phyloP scores from a whole-genome alignment of 768 basidiomycete genomes.

The Boletus sp. region DNA sequence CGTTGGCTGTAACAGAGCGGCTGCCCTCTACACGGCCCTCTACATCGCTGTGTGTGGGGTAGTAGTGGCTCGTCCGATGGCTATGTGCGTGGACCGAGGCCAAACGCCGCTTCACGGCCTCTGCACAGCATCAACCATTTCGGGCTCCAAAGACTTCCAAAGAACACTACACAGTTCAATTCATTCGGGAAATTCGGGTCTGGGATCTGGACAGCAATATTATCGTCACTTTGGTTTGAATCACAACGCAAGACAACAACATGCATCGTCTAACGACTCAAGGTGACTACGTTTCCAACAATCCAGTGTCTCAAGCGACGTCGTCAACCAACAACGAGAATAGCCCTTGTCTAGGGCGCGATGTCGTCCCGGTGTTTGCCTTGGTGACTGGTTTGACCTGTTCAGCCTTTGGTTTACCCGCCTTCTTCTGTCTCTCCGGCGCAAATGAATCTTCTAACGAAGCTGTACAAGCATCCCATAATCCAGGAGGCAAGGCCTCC shows the following conservation, averaged over 20 bases:
- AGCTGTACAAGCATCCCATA: constrained; percentile 48
- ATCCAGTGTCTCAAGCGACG: constrained; percentile 27
- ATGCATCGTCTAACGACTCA: background rate
- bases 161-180: too few species aligned
- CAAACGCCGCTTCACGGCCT: too few species aligned
- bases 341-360: constrained; percentile 15
- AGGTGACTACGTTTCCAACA: background rate
- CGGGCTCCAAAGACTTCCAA: too few species aligned
- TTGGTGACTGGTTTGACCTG: constrained; percentile 13
- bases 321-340: constrained; percentile 44
- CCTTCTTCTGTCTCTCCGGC: constrained; percentile 45
- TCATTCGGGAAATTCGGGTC: too few species aligned
- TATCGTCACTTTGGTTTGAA: background rate
- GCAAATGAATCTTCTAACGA: constrained; percentile 49
- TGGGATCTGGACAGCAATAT: background rate
- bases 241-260: background rate
- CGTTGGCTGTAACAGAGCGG: background rate
- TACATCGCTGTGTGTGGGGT: too few species aligned
- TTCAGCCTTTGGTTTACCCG: constrained; percentile 33
- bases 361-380: constrained; percentile 20
- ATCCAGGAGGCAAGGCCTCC: constrained; percentile 26
- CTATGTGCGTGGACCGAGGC: too few species aligned
- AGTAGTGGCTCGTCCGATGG: too few species aligned
- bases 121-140: background rate
- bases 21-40: too few species aligned